These are phyloP conservation scores for Passiflora organensis DNA, from an alignment of 345 rosid genomes.

Conservation along the genomic window DNA sequence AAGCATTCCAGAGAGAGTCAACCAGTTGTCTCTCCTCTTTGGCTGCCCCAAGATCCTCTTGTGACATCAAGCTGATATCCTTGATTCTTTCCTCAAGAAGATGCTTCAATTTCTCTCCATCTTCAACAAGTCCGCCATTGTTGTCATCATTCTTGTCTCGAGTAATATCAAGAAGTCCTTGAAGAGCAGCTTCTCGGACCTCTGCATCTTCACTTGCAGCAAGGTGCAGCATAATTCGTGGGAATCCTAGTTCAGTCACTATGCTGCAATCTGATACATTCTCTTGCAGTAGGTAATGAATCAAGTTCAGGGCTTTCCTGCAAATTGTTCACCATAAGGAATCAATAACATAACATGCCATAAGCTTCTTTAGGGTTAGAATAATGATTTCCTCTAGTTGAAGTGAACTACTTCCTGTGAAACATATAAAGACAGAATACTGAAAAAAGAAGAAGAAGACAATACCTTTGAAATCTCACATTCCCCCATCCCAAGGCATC, in stretches of 20 bases:
- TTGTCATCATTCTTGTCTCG: slow-evolving; percentile 39
- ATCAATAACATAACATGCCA: too few species aligned
- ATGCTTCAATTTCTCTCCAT: slow-evolving; percentile 51
- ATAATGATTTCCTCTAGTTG: too few species aligned
- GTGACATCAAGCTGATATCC: slow-evolving; percentile 55
- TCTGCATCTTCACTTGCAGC: slow-evolving; percentile 67
- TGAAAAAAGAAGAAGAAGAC: background rate
- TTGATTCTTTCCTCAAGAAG: slow-evolving; percentile 66
- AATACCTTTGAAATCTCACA: slow-evolving; percentile 77
- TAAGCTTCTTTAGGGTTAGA: too few species aligned
- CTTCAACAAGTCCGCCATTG: slow-evolving; percentile 37
- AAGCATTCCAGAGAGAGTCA: slow-evolving; percentile 70
- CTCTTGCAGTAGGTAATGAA: slow-evolving; percentile 77
- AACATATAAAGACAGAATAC: too few species aligned
- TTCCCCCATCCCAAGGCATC: slow-evolving; percentile 71
- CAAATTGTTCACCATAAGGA: background rate
- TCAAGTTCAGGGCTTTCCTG: slow-evolving; percentile 92
- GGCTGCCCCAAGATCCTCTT: slow-evolving; percentile 73
- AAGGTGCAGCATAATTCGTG: slow-evolving; percentile 76
- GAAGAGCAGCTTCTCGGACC: slow-evolving; percentile 79
- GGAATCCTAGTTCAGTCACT: slow-evolving; percentile 62
- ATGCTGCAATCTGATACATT: slow-evolving; percentile 60
- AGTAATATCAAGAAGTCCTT: slow-evolving; percentile 62
- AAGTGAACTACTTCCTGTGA: too few species aligned
- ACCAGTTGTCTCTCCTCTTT: slow-evolving; percentile 81